A percentile compares a stretch with the other conserved stretches of the same genome.
Evolutionary conservation across 306 rosid species (phyloP).

Genomic region (Gynostemma pentaphyllum): DNA sequence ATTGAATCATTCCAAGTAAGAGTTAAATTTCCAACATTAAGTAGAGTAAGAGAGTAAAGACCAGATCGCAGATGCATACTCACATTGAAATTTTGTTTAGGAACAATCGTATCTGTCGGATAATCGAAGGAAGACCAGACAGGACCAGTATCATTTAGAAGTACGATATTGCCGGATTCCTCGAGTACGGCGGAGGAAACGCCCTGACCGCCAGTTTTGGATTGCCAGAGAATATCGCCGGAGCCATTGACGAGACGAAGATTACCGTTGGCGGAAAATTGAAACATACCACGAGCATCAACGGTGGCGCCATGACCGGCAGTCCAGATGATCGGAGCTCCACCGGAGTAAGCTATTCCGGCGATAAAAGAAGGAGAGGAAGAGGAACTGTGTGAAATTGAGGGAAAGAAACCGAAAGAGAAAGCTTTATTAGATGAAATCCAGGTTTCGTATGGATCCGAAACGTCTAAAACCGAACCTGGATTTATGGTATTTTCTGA

Average conservation of each 20-base stretch:
- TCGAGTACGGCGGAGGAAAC: constrained; percentile 38
- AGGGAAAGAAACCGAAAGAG: constrained; percentile 36
- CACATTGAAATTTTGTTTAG: constrained; percentile 39
- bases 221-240: constrained; percentile 41
- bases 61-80: constrained; percentile 37
- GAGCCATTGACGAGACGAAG: constrained; percentile 57
- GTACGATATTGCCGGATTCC: constrained; percentile 38
- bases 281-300: constrained; percentile 40
- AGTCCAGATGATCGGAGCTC: constrained; percentile 46
- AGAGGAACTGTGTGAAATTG: constrained; percentile 11
- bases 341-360: constrained; percentile 39
- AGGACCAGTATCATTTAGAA: constrained; percentile 16
- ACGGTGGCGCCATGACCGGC: constrained; percentile 28
- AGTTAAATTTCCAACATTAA: constrained; percentile 29
- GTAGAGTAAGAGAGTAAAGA: constrained; percentile 31
- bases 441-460: constrained; percentile 34
- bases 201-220: constrained; percentile 35
- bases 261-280: constrained; percentile 32
- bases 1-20: constrained; percentile 41
- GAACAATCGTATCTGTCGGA: constrained; percentile 53
- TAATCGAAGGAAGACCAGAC: constrained; percentile 62
- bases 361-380: constrained; percentile 41
- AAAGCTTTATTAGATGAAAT: constrained; percentile 23
- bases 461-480: constrained; percentile 43
- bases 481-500: constrained; percentile 16